Evolutionary conservation across 257 asterid genomes (phyloP).

Genomic region (Solanum habrochaites): DNA sequence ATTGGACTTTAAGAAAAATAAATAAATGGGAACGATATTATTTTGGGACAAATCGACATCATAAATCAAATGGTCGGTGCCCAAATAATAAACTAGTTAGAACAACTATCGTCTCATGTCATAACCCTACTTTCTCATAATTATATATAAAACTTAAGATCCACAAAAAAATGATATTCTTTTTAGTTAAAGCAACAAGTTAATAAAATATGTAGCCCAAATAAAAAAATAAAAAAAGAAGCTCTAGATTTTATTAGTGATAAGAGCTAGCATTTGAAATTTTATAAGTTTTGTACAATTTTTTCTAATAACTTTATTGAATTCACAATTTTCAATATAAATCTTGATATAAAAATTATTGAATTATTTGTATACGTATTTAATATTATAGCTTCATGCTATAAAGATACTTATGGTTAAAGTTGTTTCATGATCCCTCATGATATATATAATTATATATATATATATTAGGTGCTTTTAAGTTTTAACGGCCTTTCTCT

Average conservation of each 20-base stretch:
- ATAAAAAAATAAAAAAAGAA: rapidly evolving
- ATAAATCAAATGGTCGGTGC: background rate
- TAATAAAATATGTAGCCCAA: background rate
- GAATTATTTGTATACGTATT: background rate
- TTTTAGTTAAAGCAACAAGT: background rate
- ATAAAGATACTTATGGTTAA: background rate
- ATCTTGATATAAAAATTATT: background rate
- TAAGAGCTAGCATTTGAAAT: background rate
- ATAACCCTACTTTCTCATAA: background rate
- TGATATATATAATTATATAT: background rate
- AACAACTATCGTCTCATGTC: background rate
- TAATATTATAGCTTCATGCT: background rate
- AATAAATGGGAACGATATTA: no score
- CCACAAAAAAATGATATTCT: background rate
- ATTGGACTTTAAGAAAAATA: no score
- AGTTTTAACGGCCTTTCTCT: background rate
- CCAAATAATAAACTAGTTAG: background rate
- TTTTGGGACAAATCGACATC: background rate
- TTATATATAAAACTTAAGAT: background rate
- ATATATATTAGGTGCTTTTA: background rate
- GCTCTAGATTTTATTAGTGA: background rate
- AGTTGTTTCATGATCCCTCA: background rate
- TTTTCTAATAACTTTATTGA: background rate
- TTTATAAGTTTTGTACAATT: background rate
- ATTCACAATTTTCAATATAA: background rate